Conservation (phyloP, 768 basidiomycete species). For the Pseudohyphozyma bogoriensis region DNA sequence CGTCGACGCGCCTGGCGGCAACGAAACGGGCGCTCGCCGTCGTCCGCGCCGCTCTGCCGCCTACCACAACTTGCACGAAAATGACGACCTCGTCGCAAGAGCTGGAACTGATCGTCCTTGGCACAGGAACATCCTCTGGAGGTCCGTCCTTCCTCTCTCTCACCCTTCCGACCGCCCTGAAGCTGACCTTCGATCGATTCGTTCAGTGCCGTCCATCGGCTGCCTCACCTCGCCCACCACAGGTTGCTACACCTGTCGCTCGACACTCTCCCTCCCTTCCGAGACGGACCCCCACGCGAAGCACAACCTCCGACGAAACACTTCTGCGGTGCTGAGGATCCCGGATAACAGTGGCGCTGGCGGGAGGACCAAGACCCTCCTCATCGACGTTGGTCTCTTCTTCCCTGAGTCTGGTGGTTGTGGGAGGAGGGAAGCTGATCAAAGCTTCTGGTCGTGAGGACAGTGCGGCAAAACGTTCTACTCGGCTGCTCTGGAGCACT, state of each 20-base stretch:
- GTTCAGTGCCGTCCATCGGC: constrained; percentile 51
- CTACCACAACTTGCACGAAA: not conserved
- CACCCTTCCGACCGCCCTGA: constrained; percentile 53
- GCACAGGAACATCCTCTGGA: constrained; percentile 42
- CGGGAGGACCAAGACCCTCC: constrained; percentile 15
- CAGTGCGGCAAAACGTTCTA: constrained; percentile 37
- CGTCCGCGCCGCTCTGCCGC: not conserved
- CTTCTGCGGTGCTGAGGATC: constrained; percentile 56
- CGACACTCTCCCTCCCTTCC: constrained; percentile 28
- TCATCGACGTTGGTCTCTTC: constrained; percentile 11
- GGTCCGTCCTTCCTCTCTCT: constrained; percentile 59
- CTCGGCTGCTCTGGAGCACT: constrained; percentile 42
- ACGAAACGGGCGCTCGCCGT: not conserved
- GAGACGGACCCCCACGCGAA: constrained; percentile 6
- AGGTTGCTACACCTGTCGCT: constrained; percentile 52
- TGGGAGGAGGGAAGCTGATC: not conserved
- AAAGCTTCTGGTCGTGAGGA: not conserved
- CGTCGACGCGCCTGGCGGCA: too few species aligned
- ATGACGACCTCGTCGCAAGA: not conserved
- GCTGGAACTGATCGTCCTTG: constrained; percentile 28
- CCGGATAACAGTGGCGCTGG: not conserved
- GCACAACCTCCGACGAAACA: constrained; percentile 76
- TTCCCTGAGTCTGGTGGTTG: not conserved
- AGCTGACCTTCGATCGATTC: too few species aligned
- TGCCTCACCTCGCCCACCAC: constrained; percentile 61